A percentile compares a stretch with the other conserved stretches of the same genome.
Evolutionary conservation across 306 rosid genomes (phyloP).

Genomic region (Glycine soja): DNA sequence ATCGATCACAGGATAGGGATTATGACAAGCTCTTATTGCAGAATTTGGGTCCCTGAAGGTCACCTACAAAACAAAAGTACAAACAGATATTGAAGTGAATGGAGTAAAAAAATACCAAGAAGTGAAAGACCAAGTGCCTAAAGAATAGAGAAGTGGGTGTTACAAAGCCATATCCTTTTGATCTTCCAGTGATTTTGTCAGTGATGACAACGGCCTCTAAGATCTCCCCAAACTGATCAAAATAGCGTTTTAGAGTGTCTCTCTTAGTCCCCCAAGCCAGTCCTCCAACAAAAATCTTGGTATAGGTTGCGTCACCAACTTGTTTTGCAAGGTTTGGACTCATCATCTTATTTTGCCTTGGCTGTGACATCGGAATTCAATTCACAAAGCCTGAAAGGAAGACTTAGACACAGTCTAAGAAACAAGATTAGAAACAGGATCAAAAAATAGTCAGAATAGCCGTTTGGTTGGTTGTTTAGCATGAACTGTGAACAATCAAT

Average conservation of each 20-base stretch:
- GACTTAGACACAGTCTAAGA: constrained; percentile 19
- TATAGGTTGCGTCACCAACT: constrained; percentile 55
- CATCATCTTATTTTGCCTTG: constrained; percentile 55
- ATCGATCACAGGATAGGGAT: constrained; percentile 75
- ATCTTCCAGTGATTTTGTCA: constrained; percentile 61
- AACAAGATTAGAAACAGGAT: constrained; percentile 39
- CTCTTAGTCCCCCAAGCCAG: constrained; percentile 66
- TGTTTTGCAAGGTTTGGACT: constrained; percentile 47
- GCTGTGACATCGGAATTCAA: constrained; percentile 47
- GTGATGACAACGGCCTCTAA: constrained; percentile 66
- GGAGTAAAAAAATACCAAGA: background rate
- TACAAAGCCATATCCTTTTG: constrained; percentile 78
- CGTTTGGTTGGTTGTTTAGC: constrained; percentile 48
- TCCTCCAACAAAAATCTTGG: constrained; percentile 73
- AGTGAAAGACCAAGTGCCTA: background rate
- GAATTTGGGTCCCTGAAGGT: constrained; percentile 75
- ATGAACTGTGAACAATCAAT: constrained; percentile 36
- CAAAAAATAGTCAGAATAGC: constrained; percentile 50
- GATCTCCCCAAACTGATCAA: constrained; percentile 71
- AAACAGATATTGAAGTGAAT: background rate
- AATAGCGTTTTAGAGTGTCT: constrained; percentile 55
- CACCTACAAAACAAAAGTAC: constrained; percentile 54
- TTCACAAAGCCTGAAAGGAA: constrained; percentile 20
- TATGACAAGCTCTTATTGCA: constrained; percentile 69
- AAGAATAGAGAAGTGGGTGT: constrained; percentile 18